Evolutionary conservation across 805 yeast species (phyloP), one percentile per base, ranked within the genome.

Genomic region (Saccharomycopsis fodiens): DNA sequence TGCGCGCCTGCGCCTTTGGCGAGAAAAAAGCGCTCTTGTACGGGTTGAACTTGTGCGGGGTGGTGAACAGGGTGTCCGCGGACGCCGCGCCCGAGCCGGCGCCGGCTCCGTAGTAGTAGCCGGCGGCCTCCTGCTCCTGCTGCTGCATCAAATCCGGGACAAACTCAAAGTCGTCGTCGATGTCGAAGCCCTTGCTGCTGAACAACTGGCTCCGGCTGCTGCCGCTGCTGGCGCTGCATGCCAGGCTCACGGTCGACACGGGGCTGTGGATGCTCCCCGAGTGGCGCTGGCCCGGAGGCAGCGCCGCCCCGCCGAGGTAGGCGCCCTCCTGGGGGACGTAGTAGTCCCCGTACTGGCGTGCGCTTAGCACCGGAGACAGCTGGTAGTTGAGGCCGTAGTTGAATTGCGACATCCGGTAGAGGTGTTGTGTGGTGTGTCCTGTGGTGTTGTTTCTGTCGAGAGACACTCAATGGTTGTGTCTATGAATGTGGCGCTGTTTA

Each of bases 131-230:
- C 16, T 21, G 20, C 21, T 4, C 42, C 19, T 32, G 8, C 19
- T 7, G 15, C 35, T 35, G 6, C 17, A 42, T n/a, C 44, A 46
- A 45, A 31, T 50, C 48, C 3, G 53, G 53, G 13, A 46, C 45
- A 36, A 42, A 50, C 22, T 50, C 51, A 34, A 43, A 42, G 23
- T 50, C 53, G 38, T 50, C 53, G 16, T 50, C 53, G 12, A 40
- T 31, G 36, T 50, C 53, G 36, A 50, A 50, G 36, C 53, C 53
- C 19, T 50, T 50, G n/a, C 51, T 46, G 13, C 41, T 42, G 20
- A 38, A 42, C 27, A 45, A 46, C 40, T 48, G 49, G 16, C 30
- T 39, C 36, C 49, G 45, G 7, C 47, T 23, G 22, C 43, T 30
- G 17, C 7, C 22, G 12, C 32, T 20, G 17, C 39, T n/a, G 15